A percentile compares a stretch with the other conserved stretches of the same genome.
These are phyloP conservation scores for Aspergillus baeticus DNA, from an alignment of 495 filamentous ascomycete genomes.

Conservation along the genomic window DNA sequence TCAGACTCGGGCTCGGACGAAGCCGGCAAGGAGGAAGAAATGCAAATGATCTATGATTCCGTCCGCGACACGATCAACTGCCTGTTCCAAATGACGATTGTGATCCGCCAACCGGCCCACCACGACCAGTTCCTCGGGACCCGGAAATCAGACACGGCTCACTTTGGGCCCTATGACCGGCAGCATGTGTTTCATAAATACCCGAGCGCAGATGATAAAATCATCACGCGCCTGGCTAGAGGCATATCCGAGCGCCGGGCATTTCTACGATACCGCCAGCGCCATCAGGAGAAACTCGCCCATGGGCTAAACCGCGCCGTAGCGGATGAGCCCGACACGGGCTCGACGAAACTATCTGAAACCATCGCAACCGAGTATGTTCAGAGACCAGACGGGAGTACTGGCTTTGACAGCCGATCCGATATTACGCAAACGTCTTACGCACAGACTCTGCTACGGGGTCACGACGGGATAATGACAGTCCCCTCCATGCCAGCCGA, in stretches of 20 bases:
- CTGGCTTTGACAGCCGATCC: neutral
- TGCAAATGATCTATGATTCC: neutral
- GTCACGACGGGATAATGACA: neutral
- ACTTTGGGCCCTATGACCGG: conserved; percentile 9
- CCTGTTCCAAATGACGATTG: conserved; percentile 27
- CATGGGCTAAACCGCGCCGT: conserved; percentile 11
- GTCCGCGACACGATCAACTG: conserved; percentile 9
- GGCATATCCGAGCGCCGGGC: conserved; percentile 19
- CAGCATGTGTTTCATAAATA: conserved; percentile 20
- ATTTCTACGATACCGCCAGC: conserved; percentile 18
- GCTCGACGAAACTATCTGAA: conserved; percentile 9
- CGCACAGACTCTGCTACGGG: neutral
- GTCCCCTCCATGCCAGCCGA: conserved; percentile 15
- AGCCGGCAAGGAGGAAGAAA: neutral
- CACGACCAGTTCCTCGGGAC: conserved; percentile 20
- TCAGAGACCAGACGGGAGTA: neutral
- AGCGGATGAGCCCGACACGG: neutral
- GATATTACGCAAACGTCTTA: conserved; percentile 13
- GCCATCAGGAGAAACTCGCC: conserved; percentile 16
- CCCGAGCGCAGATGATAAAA: neutral
- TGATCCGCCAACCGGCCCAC: conserved; percentile 22
- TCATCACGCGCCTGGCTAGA: conserved; percentile 10
- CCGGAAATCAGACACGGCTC: neutral
- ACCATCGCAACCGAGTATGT: conserved; percentile 3
- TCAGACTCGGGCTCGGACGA: neutral